Evolutionary conservation across 371 early-diverging fungal species (phyloP).

Genomic region (Smittium mucronatum): DNA sequence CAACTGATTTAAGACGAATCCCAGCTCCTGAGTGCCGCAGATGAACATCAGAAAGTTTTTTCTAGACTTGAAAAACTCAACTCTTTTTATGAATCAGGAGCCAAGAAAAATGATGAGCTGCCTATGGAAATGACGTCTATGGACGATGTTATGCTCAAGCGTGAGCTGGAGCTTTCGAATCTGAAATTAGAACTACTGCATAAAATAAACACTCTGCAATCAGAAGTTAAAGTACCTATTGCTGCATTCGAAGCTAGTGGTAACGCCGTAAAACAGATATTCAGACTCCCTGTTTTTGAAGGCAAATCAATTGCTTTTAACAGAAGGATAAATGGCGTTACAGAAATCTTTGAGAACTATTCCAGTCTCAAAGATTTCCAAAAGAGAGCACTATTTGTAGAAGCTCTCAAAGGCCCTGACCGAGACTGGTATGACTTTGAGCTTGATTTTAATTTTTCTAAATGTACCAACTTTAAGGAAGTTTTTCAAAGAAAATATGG

Average conservation of each 20-base stretch:
- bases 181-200: background rate
- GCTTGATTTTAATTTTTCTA: background rate
- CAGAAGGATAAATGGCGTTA: too few relatives aligned
- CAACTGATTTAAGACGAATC: background rate
- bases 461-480: background rate
- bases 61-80: background rate
- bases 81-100: too few relatives aligned
- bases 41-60: background rate
- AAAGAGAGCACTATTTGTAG: background rate
- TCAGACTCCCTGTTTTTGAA: too few relatives aligned
- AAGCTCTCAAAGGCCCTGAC: background rate
- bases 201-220: background rate
- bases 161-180: background rate
- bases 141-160: background rate
- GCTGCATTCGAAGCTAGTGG: background rate
- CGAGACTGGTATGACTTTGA: background rate
- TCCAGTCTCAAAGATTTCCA: background rate
- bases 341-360: conserved; percentile 1
- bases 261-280: too few relatives aligned
- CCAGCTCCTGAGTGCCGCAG: background rate
- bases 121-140: background rate
- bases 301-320: too few relatives aligned
- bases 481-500: background rate
- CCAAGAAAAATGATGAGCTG: background rate
- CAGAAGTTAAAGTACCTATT: background rate